Evolutionary conservation across 305 asterid genomes (phyloP).

Genomic region (Fraxinus floribunda): DNA sequence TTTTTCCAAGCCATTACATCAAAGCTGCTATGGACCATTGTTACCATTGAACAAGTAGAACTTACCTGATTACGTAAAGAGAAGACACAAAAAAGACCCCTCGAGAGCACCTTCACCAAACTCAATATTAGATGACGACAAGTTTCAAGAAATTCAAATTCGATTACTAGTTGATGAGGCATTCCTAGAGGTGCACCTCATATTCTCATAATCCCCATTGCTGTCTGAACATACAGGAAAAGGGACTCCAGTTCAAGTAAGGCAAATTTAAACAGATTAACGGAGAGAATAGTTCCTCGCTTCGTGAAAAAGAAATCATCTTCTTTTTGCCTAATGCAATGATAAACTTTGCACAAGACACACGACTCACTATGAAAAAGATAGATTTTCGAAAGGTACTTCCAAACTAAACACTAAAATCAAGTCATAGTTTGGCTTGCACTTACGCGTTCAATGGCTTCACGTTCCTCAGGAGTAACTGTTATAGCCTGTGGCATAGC

Average conservation of each 20-base stretch:
- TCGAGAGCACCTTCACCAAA: neutral
- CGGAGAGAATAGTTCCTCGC: neutral
- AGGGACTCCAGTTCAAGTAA: neutral
- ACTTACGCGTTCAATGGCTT: conserved; percentile 74
- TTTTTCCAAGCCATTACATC: neutral
- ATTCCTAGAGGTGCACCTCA: neutral
- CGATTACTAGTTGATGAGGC: neutral
- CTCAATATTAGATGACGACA: neutral
- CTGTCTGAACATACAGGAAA: neutral
- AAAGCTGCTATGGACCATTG: neutral
- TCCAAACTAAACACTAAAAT: neutral
- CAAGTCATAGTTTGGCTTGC: neutral
- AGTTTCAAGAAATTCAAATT: neutral
- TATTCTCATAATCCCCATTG: neutral
- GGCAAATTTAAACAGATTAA: neutral
- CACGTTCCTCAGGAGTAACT: conserved; percentile 80
- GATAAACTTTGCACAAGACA: neutral
- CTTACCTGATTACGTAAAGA: neutral
- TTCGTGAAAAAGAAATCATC: neutral
- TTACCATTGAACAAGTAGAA: neutral
- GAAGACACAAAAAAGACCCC: neutral
- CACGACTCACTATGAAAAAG: neutral
- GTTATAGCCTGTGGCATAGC: conserved; percentile 65
- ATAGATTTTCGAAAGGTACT: neutral
- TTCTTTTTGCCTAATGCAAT: neutral